Evolutionary conservation across 2,329 filamentous ascomycete species (phyloP), one percentile per base, ranked within the genome.

Genomic region (Scorias spongiosa): DNA sequence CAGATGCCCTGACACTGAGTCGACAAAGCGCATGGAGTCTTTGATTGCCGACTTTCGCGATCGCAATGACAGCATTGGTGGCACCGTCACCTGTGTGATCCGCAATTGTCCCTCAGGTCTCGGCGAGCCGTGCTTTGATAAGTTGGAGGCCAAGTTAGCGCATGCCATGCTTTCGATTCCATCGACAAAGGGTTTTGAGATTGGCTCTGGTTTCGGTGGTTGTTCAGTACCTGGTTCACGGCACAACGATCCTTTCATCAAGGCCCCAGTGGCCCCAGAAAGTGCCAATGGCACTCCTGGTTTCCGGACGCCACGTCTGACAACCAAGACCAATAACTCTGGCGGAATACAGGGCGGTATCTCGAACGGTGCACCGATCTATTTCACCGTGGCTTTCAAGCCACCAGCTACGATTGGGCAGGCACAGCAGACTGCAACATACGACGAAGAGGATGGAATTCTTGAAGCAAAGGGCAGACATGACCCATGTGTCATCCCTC

Each of bases 101-200:
- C 77, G 84, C 50, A 89, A 93, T 57, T 77, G 78, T 7, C 91
- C 89, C 26, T 75, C 77, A 36, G 89, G 89, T 0, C 74, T 96
- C 2, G 91, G 91, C 47, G 91, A 96, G 71, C 91, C 89, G 1
- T 84, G 78, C 64, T 96, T 98, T 63, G 85, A 93, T 65, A 96
- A 96, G 70, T 73, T 96, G 39, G 88, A 98, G 69, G 91, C 91
- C 7, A 77, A 76, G 60, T 78, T 98, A 40, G 88, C 78, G 20
- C 89, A 96, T 59, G 91, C 84, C 41, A 96, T 98, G 84, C 75
- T 96, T 50, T 86, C 79, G 60, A 94, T 96, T 55, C 91, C 91
- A 5, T 87, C 91, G 2, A 89, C 84, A 32, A 98, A 96, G 68
- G 89, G 83, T 44, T 96, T 96, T 59, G 89, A 96, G 62, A 81